Conservation (phyloP, 1,139 yeast genomes). For the Nematodospora anomalae region DNA sequence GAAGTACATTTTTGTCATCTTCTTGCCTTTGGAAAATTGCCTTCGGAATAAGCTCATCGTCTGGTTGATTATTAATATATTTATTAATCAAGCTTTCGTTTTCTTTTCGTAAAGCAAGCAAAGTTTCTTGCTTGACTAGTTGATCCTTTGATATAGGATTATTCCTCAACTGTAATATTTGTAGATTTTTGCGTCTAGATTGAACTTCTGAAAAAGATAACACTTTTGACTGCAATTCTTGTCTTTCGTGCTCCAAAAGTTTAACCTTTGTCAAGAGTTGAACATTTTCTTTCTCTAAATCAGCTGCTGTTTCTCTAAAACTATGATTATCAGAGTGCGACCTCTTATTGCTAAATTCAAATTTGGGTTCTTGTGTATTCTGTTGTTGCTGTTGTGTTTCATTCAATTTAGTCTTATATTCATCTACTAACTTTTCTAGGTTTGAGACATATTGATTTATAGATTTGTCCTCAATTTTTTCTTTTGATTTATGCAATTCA, state of each 20-base stretch:
- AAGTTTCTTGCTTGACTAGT: slow-evolving; percentile 52
- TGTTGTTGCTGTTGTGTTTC: slow-evolving; percentile 33
- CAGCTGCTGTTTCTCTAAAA: slow-evolving; percentile 27
- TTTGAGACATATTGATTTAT: slow-evolving; percentile 40
- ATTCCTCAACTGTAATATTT: slow-evolving; percentile 62
- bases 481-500: slow-evolving; percentile 22
- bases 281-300: slow-evolving; percentile 44
- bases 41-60: slow-evolving; percentile 46
- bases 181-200: slow-evolving; percentile 37
- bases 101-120: slow-evolving; percentile 57
- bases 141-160: slow-evolving; percentile 73
- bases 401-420: slow-evolving; percentile 55
- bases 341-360: slow-evolving; percentile 26
- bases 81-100: slow-evolving; percentile 52
- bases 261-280: slow-evolving; percentile 40
- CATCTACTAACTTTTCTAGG: slow-evolving; percentile 54
- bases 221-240: slow-evolving; percentile 34
- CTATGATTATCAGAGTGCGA: slow-evolving; percentile 24
- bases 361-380: slow-evolving; percentile 18
- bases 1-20: slow-evolving; percentile 51
- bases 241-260: slow-evolving; percentile 29
- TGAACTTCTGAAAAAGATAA: slow-evolving; percentile 25
- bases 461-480: slow-evolving; percentile 20
- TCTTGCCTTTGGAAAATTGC: slow-evolving; percentile 66
- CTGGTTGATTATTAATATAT: slow-evolving; percentile 18